A percentile compares a stretch with the other conserved stretches of the same genome.
These are phyloP conservation scores for Blastomyces emzantsi DNA, from an alignment of 2,329 filamentous ascomycete genomes.

Conservation along the genomic window DNA sequence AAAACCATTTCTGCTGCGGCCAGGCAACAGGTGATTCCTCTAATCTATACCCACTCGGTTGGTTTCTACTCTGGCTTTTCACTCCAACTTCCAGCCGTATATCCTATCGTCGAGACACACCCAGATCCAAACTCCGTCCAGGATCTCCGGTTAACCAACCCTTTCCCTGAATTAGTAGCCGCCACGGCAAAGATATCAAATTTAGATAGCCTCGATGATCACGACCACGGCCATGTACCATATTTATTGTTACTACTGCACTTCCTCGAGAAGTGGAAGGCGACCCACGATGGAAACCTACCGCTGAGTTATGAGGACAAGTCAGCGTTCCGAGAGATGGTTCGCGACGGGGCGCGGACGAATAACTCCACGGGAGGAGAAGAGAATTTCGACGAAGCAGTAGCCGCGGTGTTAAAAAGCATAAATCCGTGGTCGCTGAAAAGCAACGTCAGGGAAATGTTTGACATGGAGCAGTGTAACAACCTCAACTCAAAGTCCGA, in stretches of 20 bases:
- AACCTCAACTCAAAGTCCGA: constrained; percentile 42
- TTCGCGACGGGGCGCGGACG: constrained; percentile 58
- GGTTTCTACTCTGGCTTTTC: constrained; percentile 89
- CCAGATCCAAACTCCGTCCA: constrained; percentile 76
- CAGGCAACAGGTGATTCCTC: constrained; percentile 54
- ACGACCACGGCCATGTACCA: constrained; percentile 86
- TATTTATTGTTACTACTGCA: constrained; percentile 76
- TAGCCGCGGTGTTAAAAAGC: constrained; percentile 78
- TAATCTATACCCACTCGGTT: constrained; percentile 76
- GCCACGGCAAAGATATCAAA: constrained; percentile 58
- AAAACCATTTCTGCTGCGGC: constrained; percentile 43
- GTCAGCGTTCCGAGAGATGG: constrained; percentile 63
- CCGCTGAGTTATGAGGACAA: constrained; percentile 80
- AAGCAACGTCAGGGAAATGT: constrained; percentile 64
- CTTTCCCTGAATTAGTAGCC: constrained; percentile 71
- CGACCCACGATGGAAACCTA: constrained; percentile 54
- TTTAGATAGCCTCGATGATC: constrained; percentile 60
- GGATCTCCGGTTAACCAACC: constrained; percentile 72
- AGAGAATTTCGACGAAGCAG: constrained; percentile 94
- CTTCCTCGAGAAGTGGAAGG: constrained; percentile 74
- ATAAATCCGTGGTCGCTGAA: constrained; percentile 60
- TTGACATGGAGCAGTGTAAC: constrained; percentile 57
- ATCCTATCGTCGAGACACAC: constrained; percentile 92
- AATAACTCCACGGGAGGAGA: constrained; percentile 77
- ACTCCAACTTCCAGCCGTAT: constrained; percentile 65